Conservation (phyloP, 352 stramenopile genomes). For the Pythium oligandrum region DNA sequence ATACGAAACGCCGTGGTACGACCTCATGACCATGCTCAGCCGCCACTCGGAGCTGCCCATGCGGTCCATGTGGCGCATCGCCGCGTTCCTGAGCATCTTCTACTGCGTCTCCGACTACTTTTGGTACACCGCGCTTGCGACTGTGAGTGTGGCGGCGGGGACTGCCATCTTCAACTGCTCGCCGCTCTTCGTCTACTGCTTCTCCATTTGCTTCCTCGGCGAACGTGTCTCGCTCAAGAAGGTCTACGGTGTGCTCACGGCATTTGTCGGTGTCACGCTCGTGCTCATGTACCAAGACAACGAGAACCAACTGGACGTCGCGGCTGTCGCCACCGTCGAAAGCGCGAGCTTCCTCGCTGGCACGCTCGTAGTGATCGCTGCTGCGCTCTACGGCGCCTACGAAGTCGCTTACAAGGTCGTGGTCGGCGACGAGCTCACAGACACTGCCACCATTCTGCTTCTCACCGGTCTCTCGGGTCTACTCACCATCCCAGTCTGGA, state of each 20-base stretch:
- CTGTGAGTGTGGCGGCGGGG: slow-evolving; percentile 38
- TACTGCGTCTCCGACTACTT: slow-evolving; percentile 58
- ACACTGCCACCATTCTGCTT: slow-evolving; percentile 44
- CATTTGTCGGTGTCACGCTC: slow-evolving; percentile 40
- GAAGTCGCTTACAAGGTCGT: slow-evolving; percentile 36
- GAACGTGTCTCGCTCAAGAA: slow-evolving; percentile 36
- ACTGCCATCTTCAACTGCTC: slow-evolving; percentile 59
- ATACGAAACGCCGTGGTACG: slow-evolving; percentile 17
- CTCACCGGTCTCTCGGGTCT: slow-evolving; percentile 40
- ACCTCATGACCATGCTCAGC: slow-evolving; percentile 18
- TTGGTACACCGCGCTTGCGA: slow-evolving; percentile 43
- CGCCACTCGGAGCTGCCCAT: slow-evolving; percentile 34
- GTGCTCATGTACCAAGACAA: slow-evolving; percentile 39
- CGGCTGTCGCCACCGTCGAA: slow-evolving; percentile 13
- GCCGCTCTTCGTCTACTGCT: slow-evolving; percentile 64
- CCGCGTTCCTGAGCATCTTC: slow-evolving; percentile 35
- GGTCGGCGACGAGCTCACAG: slow-evolving; percentile 33
- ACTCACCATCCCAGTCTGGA: slow-evolving; percentile 44
- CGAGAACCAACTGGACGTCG: slow-evolving; percentile 16
- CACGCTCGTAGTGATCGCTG: slow-evolving; percentile 40
- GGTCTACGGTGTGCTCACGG: slow-evolving; percentile 32
- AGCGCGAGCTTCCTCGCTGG: slow-evolving; percentile 30
- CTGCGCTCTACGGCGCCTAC: slow-evolving; percentile 44
- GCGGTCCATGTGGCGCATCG: slow-evolving; percentile 23
- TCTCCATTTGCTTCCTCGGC: slow-evolving; percentile 53